phyloP scores from a whole-genome alignment of 2,329 filamentous ascomycete genomes.

The Domatiomyces catenatus region DNA sequence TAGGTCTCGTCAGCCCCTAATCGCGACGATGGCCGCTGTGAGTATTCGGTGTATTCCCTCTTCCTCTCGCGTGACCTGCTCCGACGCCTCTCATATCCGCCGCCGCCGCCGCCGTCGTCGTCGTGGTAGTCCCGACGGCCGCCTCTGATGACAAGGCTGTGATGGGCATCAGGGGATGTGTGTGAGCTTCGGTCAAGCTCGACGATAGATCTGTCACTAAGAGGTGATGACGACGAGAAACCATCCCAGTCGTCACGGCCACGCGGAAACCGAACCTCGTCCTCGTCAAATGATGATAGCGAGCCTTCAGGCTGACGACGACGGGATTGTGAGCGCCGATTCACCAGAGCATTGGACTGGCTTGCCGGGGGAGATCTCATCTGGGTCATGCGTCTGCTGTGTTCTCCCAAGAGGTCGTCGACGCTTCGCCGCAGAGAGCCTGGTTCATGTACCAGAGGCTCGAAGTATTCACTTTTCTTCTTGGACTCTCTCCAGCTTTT shows the following conservation, averaged over 20 bases:
- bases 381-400: background rate
- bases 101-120: too few relatives aligned
- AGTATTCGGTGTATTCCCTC: background rate
- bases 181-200: background rate
- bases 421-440: background rate
- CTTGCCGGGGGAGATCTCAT: background rate
- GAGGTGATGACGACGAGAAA: background rate
- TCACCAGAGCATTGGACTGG: background rate
- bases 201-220: background rate
- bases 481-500: slow-evolving; percentile 4
- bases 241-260: background rate
- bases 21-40: background rate
- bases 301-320: background rate
- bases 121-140: background rate
- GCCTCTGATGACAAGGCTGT: background rate
- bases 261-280: background rate
- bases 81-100: background rate
- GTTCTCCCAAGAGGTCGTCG: background rate
- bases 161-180: background rate
- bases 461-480: slow-evolving; percentile 4
- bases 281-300: background rate
- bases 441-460: background rate
- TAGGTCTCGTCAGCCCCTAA: background rate
- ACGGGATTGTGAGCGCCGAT: background rate
- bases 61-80: background rate